phyloP scores from a whole-genome alignment of 768 basidiomycete species.

The Lanmaoa pseudosensibilis region DNA sequence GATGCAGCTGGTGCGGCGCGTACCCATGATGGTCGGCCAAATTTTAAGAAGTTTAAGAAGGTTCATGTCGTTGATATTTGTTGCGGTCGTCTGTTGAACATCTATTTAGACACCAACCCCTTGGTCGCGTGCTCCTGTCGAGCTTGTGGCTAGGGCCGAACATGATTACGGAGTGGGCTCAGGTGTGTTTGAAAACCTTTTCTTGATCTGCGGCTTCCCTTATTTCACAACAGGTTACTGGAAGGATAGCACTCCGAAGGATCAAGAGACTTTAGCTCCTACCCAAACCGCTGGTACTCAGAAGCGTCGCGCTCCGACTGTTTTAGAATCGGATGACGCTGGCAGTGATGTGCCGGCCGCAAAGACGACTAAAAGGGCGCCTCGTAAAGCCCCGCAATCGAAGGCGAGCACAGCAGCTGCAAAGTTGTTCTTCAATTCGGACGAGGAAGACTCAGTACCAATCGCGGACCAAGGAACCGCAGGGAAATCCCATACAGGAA shows the following conservation, averaged over 20 bases:
- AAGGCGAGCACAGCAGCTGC: slow-evolving; percentile 31
- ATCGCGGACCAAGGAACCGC: background rate
- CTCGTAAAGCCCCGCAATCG: slow-evolving; percentile 24
- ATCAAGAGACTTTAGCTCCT: slow-evolving; percentile 15
- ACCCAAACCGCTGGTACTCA: slow-evolving; percentile 22
- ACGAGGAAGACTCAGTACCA: slow-evolving; percentile 37
- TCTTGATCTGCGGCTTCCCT: slow-evolving; percentile 1
- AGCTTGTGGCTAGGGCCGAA: slow-evolving; percentile 50
- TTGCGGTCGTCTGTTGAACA: slow-evolving; percentile 8
- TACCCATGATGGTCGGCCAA: slow-evolving; percentile 43
- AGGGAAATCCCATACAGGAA: slow-evolving; percentile 1
- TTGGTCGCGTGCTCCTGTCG: slow-evolving; percentile 40
- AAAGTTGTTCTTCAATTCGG: slow-evolving; percentile 54
- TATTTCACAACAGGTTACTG: slow-evolving; percentile 48
- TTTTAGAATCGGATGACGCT: slow-evolving; percentile 45
- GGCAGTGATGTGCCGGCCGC: slow-evolving; percentile 16
- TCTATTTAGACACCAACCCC: slow-evolving; percentile 28
- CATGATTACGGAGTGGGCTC: slow-evolving; percentile 56
- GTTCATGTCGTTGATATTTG: slow-evolving; percentile 34
- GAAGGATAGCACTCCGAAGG: slow-evolving; percentile 40
- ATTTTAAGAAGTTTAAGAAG: slow-evolving; percentile 82
- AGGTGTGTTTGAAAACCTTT: slow-evolving; percentile 35
- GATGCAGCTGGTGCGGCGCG: slow-evolving; percentile 38
- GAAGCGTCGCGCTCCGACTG: slow-evolving; percentile 29
- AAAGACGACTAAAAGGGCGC: slow-evolving; percentile 17